Conservation (phyloP, 768 basidiomycete species). For the Russula lepida region DNA sequence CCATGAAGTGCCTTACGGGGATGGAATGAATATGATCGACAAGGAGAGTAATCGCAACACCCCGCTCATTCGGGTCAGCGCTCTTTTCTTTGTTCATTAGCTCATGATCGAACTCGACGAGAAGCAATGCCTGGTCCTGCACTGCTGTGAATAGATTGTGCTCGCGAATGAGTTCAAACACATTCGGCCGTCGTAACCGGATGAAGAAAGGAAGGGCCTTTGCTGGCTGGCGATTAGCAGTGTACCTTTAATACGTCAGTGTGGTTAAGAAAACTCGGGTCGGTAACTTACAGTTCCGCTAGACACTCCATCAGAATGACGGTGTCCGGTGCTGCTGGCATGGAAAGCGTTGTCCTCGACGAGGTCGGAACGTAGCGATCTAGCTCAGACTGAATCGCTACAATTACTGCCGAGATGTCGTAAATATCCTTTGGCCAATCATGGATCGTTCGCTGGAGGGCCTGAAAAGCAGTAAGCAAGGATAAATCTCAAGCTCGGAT, state of each 20-base stretch:
- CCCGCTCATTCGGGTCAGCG: conserved; percentile 39
- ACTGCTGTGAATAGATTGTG: conserved; percentile 93
- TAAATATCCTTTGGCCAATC: conserved; percentile 92
- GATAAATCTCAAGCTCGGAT: not conserved
- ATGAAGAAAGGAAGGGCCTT: conserved; percentile 91
- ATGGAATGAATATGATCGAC: conserved; percentile 96
- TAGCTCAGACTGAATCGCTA: conserved; percentile 79
- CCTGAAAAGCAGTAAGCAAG: conserved; percentile 33
- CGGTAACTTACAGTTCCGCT: conserved; percentile 64
- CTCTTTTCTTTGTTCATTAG: conserved; percentile 50
- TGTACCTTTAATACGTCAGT: conserved; percentile 47
- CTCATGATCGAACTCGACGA: conserved; percentile 93
- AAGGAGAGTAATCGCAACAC: conserved; percentile 76
- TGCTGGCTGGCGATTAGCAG: conserved; percentile 82
- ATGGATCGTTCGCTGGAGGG: conserved; percentile 66
- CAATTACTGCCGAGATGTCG: conserved; percentile 76
- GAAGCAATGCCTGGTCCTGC: conserved; percentile 82
- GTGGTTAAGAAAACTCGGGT: not conserved
- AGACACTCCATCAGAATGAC: conserved; percentile 86
- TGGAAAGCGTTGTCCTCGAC: conserved; percentile 26
- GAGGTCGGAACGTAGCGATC: conserved; percentile 52
- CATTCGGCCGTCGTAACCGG: conserved; percentile 75
- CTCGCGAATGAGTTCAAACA: conserved; percentile 90
- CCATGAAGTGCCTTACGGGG: conserved; percentile 48
- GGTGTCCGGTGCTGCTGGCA: conserved; percentile 36